Conservation (phyloP, 2,329 filamentous ascomycete genomes). For the Gliomastix tumulicola region DNA sequence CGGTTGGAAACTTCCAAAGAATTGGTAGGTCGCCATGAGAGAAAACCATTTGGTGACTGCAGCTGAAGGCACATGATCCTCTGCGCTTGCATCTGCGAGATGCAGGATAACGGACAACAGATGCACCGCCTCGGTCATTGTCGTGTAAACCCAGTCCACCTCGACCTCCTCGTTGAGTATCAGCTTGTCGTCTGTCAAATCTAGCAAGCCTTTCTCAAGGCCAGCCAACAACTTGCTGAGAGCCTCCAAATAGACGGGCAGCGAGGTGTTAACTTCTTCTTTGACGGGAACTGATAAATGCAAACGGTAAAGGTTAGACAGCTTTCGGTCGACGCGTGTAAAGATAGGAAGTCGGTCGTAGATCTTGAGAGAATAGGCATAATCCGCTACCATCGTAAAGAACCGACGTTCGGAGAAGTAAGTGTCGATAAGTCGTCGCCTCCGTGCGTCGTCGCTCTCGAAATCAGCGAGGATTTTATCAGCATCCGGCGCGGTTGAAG, state of each 20-base stretch:
- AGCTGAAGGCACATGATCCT: conserved; percentile 48
- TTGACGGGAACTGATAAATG: conserved; percentile 13
- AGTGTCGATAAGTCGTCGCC: conserved; percentile 59
- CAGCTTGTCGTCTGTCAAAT: conserved; percentile 41
- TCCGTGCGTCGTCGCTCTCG: conserved; percentile 53
- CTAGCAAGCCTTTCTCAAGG: conserved; percentile 39
- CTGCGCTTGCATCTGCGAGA: conserved; percentile 53
- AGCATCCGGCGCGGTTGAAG: conserved; percentile 38
- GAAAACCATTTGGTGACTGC: conserved; percentile 66
- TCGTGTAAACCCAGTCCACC: conserved; percentile 52
- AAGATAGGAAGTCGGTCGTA: conserved; percentile 30
- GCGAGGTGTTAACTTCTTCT: conserved; percentile 34
- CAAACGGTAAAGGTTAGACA: conserved; percentile 21
- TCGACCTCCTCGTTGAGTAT: conserved; percentile 46
- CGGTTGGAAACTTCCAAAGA: conserved; percentile 57
- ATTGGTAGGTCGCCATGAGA: conserved; percentile 61
- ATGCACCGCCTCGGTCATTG: conserved; percentile 66
- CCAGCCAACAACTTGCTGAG: conserved; percentile 40
- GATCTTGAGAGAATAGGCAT: conserved; percentile 39
- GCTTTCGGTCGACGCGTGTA: conserved; percentile 13
- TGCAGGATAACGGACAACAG: conserved; percentile 68
- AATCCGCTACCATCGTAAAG: conserved; percentile 58
- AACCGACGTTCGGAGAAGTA: conserved; percentile 68
- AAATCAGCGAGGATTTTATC: conserved; percentile 53
- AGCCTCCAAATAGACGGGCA: conserved; percentile 40